Evolutionary conservation across 2,329 filamentous ascomycete genomes (phyloP).

Genomic region (Plectosphaerella cucumerina): DNA sequence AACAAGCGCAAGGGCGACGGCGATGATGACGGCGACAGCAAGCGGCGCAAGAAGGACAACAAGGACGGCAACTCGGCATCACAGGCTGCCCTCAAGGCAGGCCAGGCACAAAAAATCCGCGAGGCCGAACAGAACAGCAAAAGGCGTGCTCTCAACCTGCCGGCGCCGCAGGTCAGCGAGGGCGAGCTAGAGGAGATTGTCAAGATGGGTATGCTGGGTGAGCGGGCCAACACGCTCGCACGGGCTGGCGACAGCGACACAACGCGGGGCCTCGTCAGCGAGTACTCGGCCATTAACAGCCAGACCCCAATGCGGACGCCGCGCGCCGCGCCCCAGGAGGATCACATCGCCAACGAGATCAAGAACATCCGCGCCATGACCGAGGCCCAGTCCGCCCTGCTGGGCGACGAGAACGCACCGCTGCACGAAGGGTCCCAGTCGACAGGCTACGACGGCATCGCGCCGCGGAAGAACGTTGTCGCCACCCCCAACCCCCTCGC

Average conservation of each 20-base stretch:
- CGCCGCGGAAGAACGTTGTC: conserved; percentile 73
- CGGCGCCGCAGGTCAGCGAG: conserved; percentile 87
- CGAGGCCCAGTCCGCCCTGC: conserved; percentile 86
- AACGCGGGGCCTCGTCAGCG: conserved; percentile 79
- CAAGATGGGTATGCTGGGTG: conserved; percentile 95
- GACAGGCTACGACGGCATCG: conserved; percentile 82
- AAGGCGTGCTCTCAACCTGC: conserved; percentile 75
- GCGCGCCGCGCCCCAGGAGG: conserved; percentile 84
- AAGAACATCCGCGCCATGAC: conserved; percentile 88
- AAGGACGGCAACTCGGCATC: conserved; percentile 76
- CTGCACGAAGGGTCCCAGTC: conserved; percentile 77
- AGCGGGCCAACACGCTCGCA: conserved; percentile 73
- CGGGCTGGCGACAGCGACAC: conserved; percentile 77
- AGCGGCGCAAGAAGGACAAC: conserved; percentile 79
- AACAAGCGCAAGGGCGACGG: conserved; percentile 92
- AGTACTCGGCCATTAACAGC: conserved; percentile 77
- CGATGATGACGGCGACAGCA: conserved; percentile 75
- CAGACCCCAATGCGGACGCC: conserved; percentile 89
- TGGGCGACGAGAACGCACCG: conserved; percentile 91
- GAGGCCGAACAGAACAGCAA: conserved; percentile 98
- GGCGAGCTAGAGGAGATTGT: conserved; percentile 94
- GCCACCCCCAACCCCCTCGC: conserved; percentile 96
- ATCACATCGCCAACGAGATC: conserved; percentile 94
- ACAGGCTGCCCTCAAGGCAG: conserved; percentile 86
- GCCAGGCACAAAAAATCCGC: conserved; percentile 88